A percentile compares a stretch with the other conserved stretches of the same genome.
phyloP scores from a whole-genome alignment of 1,284 basidiomycete species.

The Austropuccinia psidii region DNA sequence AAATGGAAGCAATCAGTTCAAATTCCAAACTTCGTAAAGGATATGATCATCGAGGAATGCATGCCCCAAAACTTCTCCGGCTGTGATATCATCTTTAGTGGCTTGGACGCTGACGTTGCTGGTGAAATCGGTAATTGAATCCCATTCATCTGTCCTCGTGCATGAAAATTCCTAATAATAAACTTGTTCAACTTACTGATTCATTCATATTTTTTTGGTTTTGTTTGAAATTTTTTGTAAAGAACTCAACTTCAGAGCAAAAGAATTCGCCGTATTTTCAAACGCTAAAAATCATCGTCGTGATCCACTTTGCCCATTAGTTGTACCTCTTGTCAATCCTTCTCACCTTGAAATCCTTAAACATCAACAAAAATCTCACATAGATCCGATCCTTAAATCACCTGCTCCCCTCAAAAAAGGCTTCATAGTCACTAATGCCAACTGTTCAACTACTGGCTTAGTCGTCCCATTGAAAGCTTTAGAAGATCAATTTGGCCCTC shows the following conservation, averaged over 20 bases:
- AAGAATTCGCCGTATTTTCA: conserved; percentile 88
- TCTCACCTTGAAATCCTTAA: conserved; percentile 75
- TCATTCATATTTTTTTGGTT: not conserved
- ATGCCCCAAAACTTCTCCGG: conserved; percentile 66
- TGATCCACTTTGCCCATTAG: conserved; percentile 88
- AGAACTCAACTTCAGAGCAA: conserved; percentile 80
- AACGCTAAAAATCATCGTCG: conserved; percentile 96
- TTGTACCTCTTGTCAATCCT: conserved; percentile 94
- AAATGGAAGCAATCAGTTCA: conserved; percentile 84
- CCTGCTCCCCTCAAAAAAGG: conserved; percentile 68
- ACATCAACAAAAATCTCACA: conserved; percentile 62
- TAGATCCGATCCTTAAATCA: conserved; percentile 49
- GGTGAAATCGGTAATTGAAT: conserved; percentile 74
- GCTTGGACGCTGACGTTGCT: conserved; percentile 86
- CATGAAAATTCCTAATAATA: not conserved
- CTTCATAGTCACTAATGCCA: conserved; percentile 97
- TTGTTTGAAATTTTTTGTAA: not conserved
- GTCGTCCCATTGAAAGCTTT: conserved; percentile 88
- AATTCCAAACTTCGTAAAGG: conserved; percentile 63
- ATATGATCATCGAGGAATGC: conserved; percentile 72
- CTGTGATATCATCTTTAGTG: conserved; percentile 87
- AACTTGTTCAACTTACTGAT: not conserved
- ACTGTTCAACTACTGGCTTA: conserved; percentile 92
- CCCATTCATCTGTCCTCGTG: not conserved
- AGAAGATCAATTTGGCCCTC: conserved; percentile 82